Base-by-base conservation (phyloP, 495 filamentous ascomycete species). In the Astrocystis sublimbata region DNA sequence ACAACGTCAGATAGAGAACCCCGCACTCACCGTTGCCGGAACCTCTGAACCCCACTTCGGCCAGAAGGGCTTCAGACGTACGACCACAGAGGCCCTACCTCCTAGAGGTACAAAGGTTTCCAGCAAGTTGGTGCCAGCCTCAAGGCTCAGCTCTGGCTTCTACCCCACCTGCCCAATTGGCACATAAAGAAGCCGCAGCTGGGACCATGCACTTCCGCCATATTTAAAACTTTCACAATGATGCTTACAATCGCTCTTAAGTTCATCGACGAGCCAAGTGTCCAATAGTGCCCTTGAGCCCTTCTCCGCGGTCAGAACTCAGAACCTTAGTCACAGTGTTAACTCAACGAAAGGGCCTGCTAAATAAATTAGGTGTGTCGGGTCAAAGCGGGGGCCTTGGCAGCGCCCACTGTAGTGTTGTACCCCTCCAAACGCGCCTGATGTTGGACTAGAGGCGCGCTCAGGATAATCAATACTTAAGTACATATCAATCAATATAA, bases 1-100 rank as follows among this genome's bases (percentile, higher is more conserved):
- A 10, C 36, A 56, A 26, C 36, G 26, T 19, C 21, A 42, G 24
- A 8, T 60, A 19, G 42, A 8, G 19, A 19, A 61, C 58, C 47
- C 58, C 45, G 58, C 58, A 45, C 24, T 35, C 40, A 28, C 58
- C 58, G 58, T 60, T 52, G 58, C 36, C 58, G 58, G 58, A 51
- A 51, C 35, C 19, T 52, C 35, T 0, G 41, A 3, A 28, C 58
- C 58, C 58, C 31, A 42, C 46, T 40, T 58, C 23, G 2, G 21
- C 15, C 38, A 31, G 36, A 31, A 56, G 21, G 23, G 4, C 15
- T 12, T 7, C 7, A 13, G 46, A 24, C 26, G 19, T 3, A n/a
- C n/a, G 33, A 36, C 13, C 46, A 30, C 1, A 46, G 23, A 19
- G 15, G 13, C 8, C 3, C 9, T 47, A 13, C 33, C 33, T 36